phyloP scores from a whole-genome alignment of 352 stramenopile genomes.

The Pythium monospermum region DNA sequence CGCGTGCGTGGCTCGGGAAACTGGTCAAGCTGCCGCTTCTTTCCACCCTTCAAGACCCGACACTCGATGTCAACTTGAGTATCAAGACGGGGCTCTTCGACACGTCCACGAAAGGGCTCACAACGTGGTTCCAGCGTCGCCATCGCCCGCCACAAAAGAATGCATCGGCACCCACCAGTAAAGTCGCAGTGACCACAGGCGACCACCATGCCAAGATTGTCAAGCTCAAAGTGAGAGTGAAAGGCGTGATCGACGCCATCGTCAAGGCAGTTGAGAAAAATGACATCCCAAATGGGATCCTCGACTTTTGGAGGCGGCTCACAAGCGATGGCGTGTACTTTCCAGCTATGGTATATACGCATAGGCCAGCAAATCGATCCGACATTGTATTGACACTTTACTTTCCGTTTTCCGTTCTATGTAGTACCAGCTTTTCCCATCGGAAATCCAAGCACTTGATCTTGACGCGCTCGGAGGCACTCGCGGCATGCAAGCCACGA shows the following conservation, averaged over 20 bases:
- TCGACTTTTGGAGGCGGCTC: conserved; percentile 53
- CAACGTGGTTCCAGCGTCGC: conserved; percentile 34
- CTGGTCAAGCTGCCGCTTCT: conserved; percentile 36
- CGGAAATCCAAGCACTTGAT: conserved; percentile 38
- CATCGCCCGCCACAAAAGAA: not conserved
- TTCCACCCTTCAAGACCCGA: conserved; percentile 49
- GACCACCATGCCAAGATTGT: conserved; percentile 25
- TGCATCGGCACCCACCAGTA: not conserved
- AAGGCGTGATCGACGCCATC: conserved; percentile 45
- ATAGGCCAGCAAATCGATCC: too few relatives aligned
- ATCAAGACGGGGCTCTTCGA: conserved; percentile 17
- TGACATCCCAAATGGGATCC: conserved; percentile 45
- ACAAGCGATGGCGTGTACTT: conserved; percentile 63
- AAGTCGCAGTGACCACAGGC: not conserved
- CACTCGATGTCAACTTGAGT: conserved; percentile 44
- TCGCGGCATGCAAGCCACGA: conserved; percentile 24
- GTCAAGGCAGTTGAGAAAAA: conserved; percentile 41
- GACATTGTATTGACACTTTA: conserved; percentile 5
- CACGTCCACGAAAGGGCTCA: conserved; percentile 32
- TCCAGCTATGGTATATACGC: conserved; percentile 44
- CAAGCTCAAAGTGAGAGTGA: conserved; percentile 59
- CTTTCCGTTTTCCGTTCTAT: conserved; percentile 2
- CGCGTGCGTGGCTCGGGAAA: conserved; percentile 52
- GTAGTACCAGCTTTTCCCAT: conserved; percentile 53
- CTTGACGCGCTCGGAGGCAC: conserved; percentile 58